Evolutionary conservation across 352 stramenopile species (phyloP), one percentile per base, ranked within the genome.

Genomic region (Globisporangium alternatum): DNA sequence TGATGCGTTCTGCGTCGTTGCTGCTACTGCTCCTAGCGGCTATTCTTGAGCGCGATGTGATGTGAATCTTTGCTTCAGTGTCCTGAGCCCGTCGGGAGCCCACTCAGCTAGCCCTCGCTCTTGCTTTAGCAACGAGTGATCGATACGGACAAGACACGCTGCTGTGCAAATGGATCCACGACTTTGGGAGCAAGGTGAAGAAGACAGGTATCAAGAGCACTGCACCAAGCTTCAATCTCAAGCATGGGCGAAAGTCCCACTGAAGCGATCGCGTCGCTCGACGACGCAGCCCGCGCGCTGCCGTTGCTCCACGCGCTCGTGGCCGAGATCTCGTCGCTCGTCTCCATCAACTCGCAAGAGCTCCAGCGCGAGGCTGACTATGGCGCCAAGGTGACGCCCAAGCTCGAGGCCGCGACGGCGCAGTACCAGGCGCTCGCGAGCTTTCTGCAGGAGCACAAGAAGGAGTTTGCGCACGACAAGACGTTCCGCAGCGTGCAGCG

Each of bases 371-470:
- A 93, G 65, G 69, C 84, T 48, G 76, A 90, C 67, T 93, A 87
- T 47, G 65, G 78, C 6, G 52, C 55, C 3, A 39, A 49, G 9
- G 80, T 93, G 13, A 72, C 74, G 0, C 80, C 81, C 1, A 72
- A 80, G 57, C 66, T 91, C 35, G 71, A 90, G 41, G 76, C 83
- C 25, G 81, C 81, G 8, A 86, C 81, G 0, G 25, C 53, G 33
- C 79, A 81, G 61, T 92, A 91, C 62, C 83, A 91, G 56, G 60
- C 74, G 2, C 71, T 94, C 8, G 81, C 81, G 13, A 60, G 65
- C 2, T 92, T 88, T 37, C 64, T 94, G 0, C 83, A 88, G 33
- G 68, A 81, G 48, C 74, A 91, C 67, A 82, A 87, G 47, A 77
- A 80, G 60, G 71, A 76, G 9, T 69, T 76, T n/a, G 56, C 70